Conservation (phyloP, 1,139 yeast species). For the Zygosaccharomyces pseudobailii region DNA sequence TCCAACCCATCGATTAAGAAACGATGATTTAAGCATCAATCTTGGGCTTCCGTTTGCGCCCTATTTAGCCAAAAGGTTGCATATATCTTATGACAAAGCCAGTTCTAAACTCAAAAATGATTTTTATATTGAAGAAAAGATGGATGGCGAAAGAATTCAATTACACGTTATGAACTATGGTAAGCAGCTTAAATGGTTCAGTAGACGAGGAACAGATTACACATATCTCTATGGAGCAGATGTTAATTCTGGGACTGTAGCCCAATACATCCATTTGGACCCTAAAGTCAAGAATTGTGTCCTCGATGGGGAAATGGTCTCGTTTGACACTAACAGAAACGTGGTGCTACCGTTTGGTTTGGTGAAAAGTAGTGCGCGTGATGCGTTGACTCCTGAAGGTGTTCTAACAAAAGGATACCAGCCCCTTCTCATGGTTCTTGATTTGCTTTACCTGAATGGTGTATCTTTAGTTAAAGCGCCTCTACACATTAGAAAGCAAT, state of each 20-base stretch:
- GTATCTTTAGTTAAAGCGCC: conserved; percentile 51
- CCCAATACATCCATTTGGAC: conserved; percentile 47
- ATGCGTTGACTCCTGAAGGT: conserved; percentile 35
- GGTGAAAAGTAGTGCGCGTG: conserved; percentile 60
- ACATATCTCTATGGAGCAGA: conserved; percentile 69
- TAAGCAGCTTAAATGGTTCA: conserved; percentile 50
- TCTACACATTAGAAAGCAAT: conserved; percentile 51
- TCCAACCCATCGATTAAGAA: conserved; percentile 41
- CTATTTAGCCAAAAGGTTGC: conserved; percentile 57
- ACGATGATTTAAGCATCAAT: conserved; percentile 44
- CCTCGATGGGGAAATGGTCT: conserved; percentile 92
- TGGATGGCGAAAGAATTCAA: conserved; percentile 89
- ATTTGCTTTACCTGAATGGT: conserved; percentile 65
- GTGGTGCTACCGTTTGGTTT: conserved; percentile 74
- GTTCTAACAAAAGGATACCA: conserved; percentile 32
- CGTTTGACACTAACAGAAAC: conserved; percentile 63
- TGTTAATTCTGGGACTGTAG: conserved; percentile 50
- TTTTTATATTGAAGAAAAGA: conserved; percentile 80
- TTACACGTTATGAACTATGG: conserved; percentile 50
- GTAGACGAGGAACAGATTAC: conserved; percentile 70
- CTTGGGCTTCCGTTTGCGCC: conserved; percentile 62
- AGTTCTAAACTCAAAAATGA: conserved; percentile 43
- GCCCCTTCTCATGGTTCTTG: conserved; percentile 70
- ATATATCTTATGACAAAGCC: conserved; percentile 45
- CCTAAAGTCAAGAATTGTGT: conserved; percentile 45